These are phyloP conservation scores for Herpetospermum pedunculosum DNA, from an alignment of 306 rosid genomes.

Conservation along the genomic window DNA sequence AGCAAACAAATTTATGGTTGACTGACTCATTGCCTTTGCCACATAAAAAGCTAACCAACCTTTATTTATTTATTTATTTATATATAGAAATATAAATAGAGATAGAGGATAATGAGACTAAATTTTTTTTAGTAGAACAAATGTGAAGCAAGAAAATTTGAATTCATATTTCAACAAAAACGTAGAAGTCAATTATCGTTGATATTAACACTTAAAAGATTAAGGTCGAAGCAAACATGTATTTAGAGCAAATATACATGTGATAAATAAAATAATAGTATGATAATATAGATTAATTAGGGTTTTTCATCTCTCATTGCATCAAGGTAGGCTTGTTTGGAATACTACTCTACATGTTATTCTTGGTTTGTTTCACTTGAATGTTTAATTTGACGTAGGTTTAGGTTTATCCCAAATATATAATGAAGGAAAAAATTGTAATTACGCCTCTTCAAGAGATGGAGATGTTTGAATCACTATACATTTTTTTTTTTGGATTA, in stretches of 20 bases:
- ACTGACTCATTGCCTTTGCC: background rate
- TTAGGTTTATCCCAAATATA: too few relatives aligned
- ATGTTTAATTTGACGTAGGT: too few relatives aligned
- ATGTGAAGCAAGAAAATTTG: too few relatives aligned
- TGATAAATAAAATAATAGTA: background rate
- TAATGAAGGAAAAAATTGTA: too few relatives aligned
- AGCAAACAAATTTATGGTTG: background rate
- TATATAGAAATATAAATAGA: too few relatives aligned
- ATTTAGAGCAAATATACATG: background rate
- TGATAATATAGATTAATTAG: background rate
- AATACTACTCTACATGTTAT: background rate
- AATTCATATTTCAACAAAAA: too few relatives aligned
- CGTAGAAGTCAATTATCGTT: too few relatives aligned
- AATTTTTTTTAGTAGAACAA: too few relatives aligned
- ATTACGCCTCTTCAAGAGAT: too few relatives aligned
- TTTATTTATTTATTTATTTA: background rate
- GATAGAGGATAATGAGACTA: too few relatives aligned
- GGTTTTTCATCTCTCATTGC: background rate
- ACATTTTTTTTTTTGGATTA: too few relatives aligned
- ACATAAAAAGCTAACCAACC: background rate
- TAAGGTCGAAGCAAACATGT: background rate
- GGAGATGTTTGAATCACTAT: too few relatives aligned
- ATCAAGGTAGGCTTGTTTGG: background rate
- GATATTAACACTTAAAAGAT: background rate
- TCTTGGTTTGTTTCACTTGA: background rate